phyloP scores from a whole-genome alignment of 345 rosid species.

The Eutrema yunnanense region DNA sequence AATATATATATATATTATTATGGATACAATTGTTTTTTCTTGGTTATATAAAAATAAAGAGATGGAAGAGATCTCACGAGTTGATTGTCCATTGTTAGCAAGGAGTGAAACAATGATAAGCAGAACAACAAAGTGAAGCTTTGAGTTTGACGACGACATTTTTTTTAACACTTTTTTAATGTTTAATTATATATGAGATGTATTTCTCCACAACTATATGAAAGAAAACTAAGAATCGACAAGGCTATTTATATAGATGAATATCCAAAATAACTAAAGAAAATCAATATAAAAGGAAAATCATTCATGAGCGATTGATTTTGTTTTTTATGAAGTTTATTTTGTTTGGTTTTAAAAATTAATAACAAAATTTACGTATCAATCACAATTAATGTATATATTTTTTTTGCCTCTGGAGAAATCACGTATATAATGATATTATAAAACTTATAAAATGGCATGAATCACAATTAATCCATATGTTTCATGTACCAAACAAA shows the following conservation, averaged over 20 bases:
- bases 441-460: neutral
- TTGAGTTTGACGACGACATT: slow-evolving; percentile 10
- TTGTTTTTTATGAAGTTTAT: neutral
- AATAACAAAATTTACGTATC: neutral
- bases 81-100: slow-evolving; percentile 7
- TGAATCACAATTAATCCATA: no score
- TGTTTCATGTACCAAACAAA: no score
- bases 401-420: neutral
- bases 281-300: neutral
- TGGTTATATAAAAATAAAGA: neutral
- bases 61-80: neutral
- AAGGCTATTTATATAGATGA: neutral
- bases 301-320: neutral
- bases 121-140: slow-evolving; percentile 14
- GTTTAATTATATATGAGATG: neutral
- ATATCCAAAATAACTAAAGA: neutral
- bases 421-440: neutral
- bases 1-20: neutral
- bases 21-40: neutral
- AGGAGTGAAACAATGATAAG: slow-evolving; percentile 17
- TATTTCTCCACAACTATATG: neutral
- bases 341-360: neutral
- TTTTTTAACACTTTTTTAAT: neutral
- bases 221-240: neutral
- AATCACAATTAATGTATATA: neutral